Base-by-base conservation (phyloP, 2,329 filamentous ascomycete genomes). In the Akanthomyces dipterigenus region DNA sequence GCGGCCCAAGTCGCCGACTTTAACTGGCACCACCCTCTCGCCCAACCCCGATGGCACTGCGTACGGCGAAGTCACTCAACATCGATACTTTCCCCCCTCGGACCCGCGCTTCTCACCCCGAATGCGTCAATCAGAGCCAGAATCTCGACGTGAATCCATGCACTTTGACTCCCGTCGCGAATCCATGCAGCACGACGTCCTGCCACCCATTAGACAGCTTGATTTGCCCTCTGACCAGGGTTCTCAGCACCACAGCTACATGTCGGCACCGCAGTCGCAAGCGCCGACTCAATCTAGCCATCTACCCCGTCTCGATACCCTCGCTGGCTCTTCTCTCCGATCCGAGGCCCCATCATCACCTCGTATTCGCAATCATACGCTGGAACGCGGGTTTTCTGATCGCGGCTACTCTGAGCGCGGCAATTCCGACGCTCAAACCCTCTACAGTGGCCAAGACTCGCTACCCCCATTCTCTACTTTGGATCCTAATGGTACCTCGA, bases 1-100 rank as follows among this genome's bases (percentile, higher is more conserved):
- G 48, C 57, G 57, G 4, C 46, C 46, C 49, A 60, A 60, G 48
- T 60, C 57, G 18, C 57, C 57, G 12, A 45, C 57, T 20, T 26
- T 60, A 5, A 60, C 57, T 12, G 57, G 57, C 20, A 60, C 57
- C 8, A 60, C 57, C 11, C 57, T 60, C 28, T 60, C 57, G 48
- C 57, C 57, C 8, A 53, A 60, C 14, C 57, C 24, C 36, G 57
- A 60, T 14, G 48, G 26, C 2, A 38, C 48, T 5, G 55, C 55
- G 8, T 60, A 53, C 28, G 38, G 48, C 46, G 57, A 60, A 46
- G 57, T 36, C 20, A 38, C 9, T 3, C 57, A 60, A n/a, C 31
- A 42, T 20, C 57, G 40, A 26, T 45, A 60, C 22, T 46, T 49
- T 3, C 45, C 55, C 5, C 57, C 57, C 3, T 60, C 57, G 1